A percentile compares a stretch with the other conserved stretches of the same genome.
Conservation (phyloP, 768 basidiomycete species). For the Mycena indigotica region DNA sequence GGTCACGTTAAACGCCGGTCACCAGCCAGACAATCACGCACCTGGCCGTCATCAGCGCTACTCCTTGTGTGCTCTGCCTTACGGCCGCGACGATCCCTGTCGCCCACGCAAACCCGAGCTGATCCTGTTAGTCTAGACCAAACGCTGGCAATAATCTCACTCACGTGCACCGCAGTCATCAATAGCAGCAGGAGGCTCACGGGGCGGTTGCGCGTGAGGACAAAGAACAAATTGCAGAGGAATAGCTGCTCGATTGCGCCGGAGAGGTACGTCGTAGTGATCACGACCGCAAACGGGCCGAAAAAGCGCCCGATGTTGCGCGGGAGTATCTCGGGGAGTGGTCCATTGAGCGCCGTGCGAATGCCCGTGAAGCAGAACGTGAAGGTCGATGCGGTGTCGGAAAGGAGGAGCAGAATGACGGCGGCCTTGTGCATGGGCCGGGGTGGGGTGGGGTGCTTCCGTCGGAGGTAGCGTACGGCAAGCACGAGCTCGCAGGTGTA, state of each 20-base stretch:
- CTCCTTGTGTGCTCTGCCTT: background rate
- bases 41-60: background rate
- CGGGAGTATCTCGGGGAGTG: background rate
- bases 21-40: background rate
- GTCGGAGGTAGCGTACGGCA: background rate
- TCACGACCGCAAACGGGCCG: background rate
- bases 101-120: constrained; percentile 4
- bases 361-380: background rate
- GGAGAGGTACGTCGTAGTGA: constrained; percentile 1
- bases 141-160: background rate
- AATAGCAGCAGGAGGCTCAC: background rate
- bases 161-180: background rate
- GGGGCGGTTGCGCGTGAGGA: background rate
- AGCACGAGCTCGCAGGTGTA: background rate
- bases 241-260: constrained; percentile 1
- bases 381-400: background rate
- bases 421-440: background rate
- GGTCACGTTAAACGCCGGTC: background rate
- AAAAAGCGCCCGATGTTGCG: background rate
- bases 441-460: background rate
- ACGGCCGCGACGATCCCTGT: background rate
- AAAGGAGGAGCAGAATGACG: background rate
- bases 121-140: background rate
- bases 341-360: background rate
- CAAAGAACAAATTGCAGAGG: constrained; percentile 2